A percentile compares a stretch with the other conserved stretches of the same genome.
phyloP scores from a whole-genome alignment of 169 alveolate species.

The Plasmodium adleri region DNA sequence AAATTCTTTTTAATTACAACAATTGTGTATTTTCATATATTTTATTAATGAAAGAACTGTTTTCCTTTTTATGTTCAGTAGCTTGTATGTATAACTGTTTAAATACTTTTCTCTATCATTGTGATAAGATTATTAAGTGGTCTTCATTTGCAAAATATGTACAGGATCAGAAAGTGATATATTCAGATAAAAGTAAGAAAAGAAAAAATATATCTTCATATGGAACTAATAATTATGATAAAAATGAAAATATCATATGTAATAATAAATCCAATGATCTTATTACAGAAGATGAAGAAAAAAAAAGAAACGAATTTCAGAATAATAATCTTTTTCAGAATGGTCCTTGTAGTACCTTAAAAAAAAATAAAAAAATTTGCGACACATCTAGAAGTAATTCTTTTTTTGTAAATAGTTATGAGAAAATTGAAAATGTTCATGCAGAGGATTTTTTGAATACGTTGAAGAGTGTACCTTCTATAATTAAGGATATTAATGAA shows the following conservation, averaged over 20 bases:
- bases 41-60: slow-evolving; percentile 19
- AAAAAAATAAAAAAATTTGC: neutral
- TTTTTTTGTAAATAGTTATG: neutral
- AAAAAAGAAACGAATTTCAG: neutral
- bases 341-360: neutral
- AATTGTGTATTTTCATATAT: slow-evolving; percentile 58
- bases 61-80: slow-evolving; percentile 32
- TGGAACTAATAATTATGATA: no score
- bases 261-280: neutral
- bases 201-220: neutral
- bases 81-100: slow-evolving; percentile 66
- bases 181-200: neutral
- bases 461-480: no score
- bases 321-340: neutral
- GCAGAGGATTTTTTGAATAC: neutral
- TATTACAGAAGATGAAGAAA: slow-evolving; percentile 8
- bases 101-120: slow-evolving; percentile 21
- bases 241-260: neutral
- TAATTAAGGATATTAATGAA: no score
- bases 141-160: neutral
- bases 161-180: neutral
- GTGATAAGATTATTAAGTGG: slow-evolving; percentile 11
- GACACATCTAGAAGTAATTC: neutral
- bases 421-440: neutral
- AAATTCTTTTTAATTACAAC: slow-evolving; percentile 62